Base-by-base conservation (phyloP, 805 yeast species). In the Suhomyces sp. region DNA sequence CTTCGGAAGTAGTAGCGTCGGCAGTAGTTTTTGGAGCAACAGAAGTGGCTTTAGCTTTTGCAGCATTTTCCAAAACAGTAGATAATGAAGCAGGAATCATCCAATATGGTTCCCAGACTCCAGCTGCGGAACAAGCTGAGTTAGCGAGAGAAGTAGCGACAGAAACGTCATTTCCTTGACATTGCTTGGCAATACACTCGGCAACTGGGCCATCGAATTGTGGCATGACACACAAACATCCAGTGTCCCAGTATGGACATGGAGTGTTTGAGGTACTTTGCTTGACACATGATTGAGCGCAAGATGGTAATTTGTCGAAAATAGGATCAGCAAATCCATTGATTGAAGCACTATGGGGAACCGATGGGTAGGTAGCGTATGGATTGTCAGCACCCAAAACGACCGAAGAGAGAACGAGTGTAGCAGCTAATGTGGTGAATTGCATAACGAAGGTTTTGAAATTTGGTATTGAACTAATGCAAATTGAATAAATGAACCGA, bases 251-350 rank as follows among this genome's bases (percentile, higher is more conserved):
- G 68, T 72, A 72, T 47, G 79, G 79, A 56, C 79, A 74, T 46
- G 77, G 77, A 19, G 77, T 71, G 44, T 60, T 57, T 8, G 69
- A 68, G 46, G 77, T 71, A 51, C 66, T 60, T 44, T 59, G 58
- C 45, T 51, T 57, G 26, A 72, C 68, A 65, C 76, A 72, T 1
- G 45, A 17, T 50, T 64, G 54, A 38, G 82, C 82, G 63, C 82
- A 78, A 1, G 59, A 46, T 27, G 82, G 82, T 27, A 77, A 62
- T 6, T 57, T 50, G 26, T 57, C 60, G 52, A 66, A 68, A 49
- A 78, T 70, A 8, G 76, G 76, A 60, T 78, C 82, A 19, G 81
- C 80, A 53, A 78, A 78, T 0, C 82, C 82, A 55, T 78, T 78
- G 49, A 77, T 68, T 33, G 73, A 59, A 33, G 81, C 81, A 19